These are phyloP conservation scores for Urtica urens DNA, from an alignment of 306 rosid genomes.

Conservation along the genomic window DNA sequence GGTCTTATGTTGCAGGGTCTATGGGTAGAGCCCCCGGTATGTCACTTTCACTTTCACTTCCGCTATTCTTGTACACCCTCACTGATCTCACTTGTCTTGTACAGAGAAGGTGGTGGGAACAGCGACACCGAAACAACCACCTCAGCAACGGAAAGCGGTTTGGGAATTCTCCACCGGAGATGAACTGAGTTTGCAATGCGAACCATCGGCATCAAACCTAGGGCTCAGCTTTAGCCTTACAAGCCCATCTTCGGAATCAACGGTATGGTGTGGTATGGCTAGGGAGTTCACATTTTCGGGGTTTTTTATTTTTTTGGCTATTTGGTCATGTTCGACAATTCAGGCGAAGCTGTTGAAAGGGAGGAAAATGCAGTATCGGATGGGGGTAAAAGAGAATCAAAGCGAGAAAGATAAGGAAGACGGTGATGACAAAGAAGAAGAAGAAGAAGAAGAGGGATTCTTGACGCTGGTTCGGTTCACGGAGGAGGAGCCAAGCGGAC, in stretches of 20 bases:
- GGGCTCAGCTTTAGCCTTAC: slow-evolving; percentile 46
- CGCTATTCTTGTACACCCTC: slow-evolving; percentile 12
- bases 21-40: slow-evolving; percentile 85
- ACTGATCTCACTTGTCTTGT: slow-evolving; percentile 47
- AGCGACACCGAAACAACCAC: slow-evolving; percentile 66
- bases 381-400: slow-evolving; percentile 21
- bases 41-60: slow-evolving; percentile 11
- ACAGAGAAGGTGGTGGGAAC: slow-evolving; percentile 87
- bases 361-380: slow-evolving; percentile 55
- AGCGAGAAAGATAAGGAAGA: slow-evolving; percentile 4
- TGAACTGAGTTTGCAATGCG: slow-evolving; percentile 55
- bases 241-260: slow-evolving; percentile 41
- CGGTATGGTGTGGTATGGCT: slow-evolving; percentile 31
- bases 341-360: slow-evolving; percentile 79
- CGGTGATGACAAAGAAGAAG: slow-evolving; percentile 24
- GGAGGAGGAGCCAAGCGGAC: slow-evolving; percentile 56
- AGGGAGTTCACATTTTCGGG: background rate
- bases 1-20: slow-evolving; percentile 81
- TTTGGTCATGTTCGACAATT: slow-evolving; percentile 4
- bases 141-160: slow-evolving; percentile 52
- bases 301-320: slow-evolving; percentile 8
- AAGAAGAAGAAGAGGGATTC: slow-evolving; percentile 48
- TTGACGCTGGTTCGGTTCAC: slow-evolving; percentile 58
- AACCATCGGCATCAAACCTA: slow-evolving; percentile 36
- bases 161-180: slow-evolving; percentile 82